Percentiles rank a stretch among this genome's conserved stretches.
phyloP scores from a whole-genome alignment of 768 basidiomycete genomes.

The Agaricus blazei region DNA sequence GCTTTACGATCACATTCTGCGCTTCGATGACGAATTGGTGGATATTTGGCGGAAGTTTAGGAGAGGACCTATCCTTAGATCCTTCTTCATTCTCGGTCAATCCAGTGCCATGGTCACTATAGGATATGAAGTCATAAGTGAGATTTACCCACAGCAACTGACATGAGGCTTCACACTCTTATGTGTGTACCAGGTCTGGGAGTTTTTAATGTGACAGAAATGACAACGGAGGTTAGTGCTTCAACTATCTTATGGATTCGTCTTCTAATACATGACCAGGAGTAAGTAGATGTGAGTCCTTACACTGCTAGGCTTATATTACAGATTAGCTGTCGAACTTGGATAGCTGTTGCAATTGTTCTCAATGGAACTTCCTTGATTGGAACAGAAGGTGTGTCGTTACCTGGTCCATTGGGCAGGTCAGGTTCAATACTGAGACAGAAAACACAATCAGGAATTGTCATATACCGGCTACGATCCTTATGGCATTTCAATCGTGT shows the following conservation, averaged over 20 bases:
- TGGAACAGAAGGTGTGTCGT: conserved; percentile 1
- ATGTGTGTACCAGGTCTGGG: not conserved
- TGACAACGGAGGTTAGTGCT: not conserved
- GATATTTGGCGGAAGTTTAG: not conserved
- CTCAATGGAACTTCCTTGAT: not conserved
- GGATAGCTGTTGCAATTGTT: not conserved
- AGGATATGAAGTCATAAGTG: not conserved
- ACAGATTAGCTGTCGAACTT: not conserved
- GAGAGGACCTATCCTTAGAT: not conserved
- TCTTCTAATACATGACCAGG: not conserved
- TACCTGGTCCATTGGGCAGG: not conserved
- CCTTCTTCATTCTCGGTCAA: not conserved
- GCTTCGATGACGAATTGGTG: not conserved
- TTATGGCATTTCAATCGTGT: not conserved
- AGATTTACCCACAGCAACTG: not conserved
- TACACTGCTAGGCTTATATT: not conserved
- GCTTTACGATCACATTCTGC: not conserved
- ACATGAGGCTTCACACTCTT: not conserved
- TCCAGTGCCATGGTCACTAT: not conserved
- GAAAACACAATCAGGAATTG: not conserved
- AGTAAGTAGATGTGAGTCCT: not conserved
- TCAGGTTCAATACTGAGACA: not conserved
- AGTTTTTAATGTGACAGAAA: not conserved
- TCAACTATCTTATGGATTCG: too few relatives aligned
- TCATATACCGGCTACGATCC: not conserved